Percentiles rank a stretch among this genome's conserved stretches.
Conservation (phyloP, 208 protist species). For the Willaertia magna region DNA sequence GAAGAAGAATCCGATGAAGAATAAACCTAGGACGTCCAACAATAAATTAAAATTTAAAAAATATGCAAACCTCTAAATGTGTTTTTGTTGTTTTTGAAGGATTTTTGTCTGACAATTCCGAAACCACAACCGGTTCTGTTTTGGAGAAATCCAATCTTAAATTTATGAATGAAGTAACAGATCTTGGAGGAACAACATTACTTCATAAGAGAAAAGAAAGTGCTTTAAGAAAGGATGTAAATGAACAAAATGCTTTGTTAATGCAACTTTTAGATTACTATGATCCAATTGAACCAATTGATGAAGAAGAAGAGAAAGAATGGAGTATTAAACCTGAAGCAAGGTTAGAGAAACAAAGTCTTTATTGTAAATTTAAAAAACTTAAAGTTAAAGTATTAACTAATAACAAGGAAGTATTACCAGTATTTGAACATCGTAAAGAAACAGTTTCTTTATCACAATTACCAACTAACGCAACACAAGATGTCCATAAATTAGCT, state of each 20-base stretch:
- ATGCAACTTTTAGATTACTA: background rate
- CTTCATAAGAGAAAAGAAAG: background rate
- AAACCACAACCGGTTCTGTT: background rate
- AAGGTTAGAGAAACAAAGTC: background rate
- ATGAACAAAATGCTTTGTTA: background rate
- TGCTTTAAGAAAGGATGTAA: too few species aligned
- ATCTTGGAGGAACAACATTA: background rate
- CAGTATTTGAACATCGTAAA: background rate
- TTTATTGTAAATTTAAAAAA: background rate
- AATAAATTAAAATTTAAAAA: background rate
- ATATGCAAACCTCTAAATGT: background rate
- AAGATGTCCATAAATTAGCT: background rate
- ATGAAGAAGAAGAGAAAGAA: background rate
- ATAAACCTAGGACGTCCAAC: background rate
- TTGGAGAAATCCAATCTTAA: background rate
- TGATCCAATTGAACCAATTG: background rate
- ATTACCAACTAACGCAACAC: background rate
- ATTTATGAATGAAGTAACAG: background rate
- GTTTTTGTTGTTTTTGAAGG: background rate
- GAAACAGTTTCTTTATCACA: background rate
- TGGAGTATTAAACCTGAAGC: background rate
- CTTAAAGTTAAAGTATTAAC: background rate
- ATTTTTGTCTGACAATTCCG: background rate
- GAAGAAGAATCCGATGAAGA: background rate
- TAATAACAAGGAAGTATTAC: background rate